Evolutionary conservation across 805 yeast genomes (phyloP).

Genomic region (Barnettozyma pratensis): DNA sequence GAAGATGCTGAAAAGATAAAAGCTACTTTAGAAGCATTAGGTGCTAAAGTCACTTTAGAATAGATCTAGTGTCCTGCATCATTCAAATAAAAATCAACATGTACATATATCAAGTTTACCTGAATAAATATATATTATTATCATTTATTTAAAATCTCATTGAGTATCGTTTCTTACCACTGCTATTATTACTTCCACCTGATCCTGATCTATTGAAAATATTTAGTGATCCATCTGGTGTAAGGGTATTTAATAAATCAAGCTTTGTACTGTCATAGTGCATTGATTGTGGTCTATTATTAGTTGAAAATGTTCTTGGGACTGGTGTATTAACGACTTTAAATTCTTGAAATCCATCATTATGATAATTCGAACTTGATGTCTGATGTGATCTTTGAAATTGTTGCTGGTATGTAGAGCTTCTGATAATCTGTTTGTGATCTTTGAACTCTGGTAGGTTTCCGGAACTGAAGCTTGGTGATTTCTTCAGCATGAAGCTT

Average conservation of each 20-base stretch:
- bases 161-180: slow-evolving; percentile 18
- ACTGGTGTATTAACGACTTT: slow-evolving; percentile 6
- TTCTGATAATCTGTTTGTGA: not conserved
- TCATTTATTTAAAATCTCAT: slow-evolving; percentile 19
- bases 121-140: not conserved
- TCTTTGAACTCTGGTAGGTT: slow-evolving; percentile 7
- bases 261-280: not conserved
- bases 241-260: not conserved
- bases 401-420: not conserved
- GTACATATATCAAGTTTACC: slow-evolving; percentile 2
- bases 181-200: not conserved
- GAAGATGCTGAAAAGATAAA: slow-evolving; percentile 98
- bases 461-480: slow-evolving; percentile 7
- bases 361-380: not conserved
- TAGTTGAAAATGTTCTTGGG: slow-evolving; percentile 3
- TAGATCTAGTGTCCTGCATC: slow-evolving; percentile 28
- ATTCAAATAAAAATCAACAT: slow-evolving; percentile 1
- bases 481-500: slow-evolving; percentile 1
- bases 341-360: not conserved
- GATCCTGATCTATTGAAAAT: not conserved
- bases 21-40: slow-evolving; percentile 85
- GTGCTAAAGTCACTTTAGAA: slow-evolving; percentile 90
- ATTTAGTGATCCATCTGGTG: not conserved
- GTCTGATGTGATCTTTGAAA: not conserved
- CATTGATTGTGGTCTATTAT: slow-evolving; percentile 1